These are phyloP conservation scores for Phragmites australis DNA, from an alignment of 176 grass and related monocot species.

Conservation along the genomic window DNA sequence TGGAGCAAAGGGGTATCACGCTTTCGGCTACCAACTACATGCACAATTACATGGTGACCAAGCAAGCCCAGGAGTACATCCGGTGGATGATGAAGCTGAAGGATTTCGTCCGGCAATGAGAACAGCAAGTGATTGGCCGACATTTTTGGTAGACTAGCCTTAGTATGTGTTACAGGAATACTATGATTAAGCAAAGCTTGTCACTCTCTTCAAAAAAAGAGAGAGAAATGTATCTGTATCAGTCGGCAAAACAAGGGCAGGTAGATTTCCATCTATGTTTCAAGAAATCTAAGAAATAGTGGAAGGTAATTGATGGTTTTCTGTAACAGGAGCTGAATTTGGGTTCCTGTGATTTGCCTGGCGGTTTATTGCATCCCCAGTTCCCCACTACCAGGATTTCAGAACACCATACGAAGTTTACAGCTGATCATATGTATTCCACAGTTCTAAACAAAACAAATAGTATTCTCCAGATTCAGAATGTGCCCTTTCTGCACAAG, in stretches of 20 bases:
- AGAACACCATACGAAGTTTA: no score
- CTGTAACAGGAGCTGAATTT: no score
- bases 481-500: no score
- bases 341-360: no score
- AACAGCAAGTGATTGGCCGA: neutral
- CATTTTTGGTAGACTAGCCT: constrained; percentile 47
- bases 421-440: no score
- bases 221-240: neutral
- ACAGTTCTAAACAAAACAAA: no score
- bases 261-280: neutral
- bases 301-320: no score
- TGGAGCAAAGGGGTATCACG: constrained; percentile 72
- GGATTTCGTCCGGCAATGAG: constrained; percentile 61
- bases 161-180: neutral
- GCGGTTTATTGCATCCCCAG: no score
- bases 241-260: neutral
- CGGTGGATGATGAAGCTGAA: constrained; percentile 87
- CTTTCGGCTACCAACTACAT: constrained; percentile 78
- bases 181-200: neutral
- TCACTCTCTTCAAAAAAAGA: neutral
- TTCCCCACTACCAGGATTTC: no score
- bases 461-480: no score
- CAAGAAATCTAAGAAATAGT: neutral
- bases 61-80: constrained; percentile 83
- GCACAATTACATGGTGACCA: constrained; percentile 93